These are phyloP conservation scores for Euphorbia tirucalli DNA, from an alignment of 345 rosid species.

Conservation along the genomic window DNA sequence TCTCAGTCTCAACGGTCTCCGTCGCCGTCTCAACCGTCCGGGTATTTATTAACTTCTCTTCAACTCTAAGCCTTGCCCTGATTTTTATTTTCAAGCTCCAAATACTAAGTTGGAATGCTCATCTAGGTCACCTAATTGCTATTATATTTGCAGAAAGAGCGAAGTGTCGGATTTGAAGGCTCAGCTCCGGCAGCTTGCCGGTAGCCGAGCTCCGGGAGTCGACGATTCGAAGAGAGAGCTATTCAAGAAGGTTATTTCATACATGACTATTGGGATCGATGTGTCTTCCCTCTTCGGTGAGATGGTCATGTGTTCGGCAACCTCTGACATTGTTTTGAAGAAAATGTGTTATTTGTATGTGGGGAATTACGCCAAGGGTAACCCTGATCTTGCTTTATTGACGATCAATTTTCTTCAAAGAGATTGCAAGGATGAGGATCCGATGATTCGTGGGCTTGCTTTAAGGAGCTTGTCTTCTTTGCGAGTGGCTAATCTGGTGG, in stretches of 20 bases:
- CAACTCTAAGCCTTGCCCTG: background rate
- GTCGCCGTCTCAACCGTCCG: constrained; percentile 97
- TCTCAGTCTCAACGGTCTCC: constrained; percentile 69
- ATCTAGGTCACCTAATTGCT: background rate
- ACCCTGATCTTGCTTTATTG: constrained; percentile 88
- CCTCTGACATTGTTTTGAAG: constrained; percentile 96
- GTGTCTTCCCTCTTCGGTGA: constrained; percentile 92
- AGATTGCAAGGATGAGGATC: constrained; percentile 94
- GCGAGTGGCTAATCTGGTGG: constrained; percentile 85
- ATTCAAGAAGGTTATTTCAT: constrained; percentile 89
- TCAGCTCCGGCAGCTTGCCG: constrained; percentile 96
- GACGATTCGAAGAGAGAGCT: constrained; percentile 96
- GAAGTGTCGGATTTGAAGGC: constrained; percentile 89
- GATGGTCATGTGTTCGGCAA: constrained; percentile 99
- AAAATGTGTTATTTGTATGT: constrained; percentile 98
- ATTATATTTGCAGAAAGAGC: constrained; percentile 61
- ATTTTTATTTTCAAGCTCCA: constrained; percentile 2
- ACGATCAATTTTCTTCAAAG: constrained; percentile 95
- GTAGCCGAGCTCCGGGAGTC: constrained; percentile 89
- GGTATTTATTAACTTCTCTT: constrained; percentile 46
- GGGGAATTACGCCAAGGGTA: constrained; percentile 93
- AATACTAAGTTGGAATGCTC: background rate
- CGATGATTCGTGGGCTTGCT: constrained; percentile 96
- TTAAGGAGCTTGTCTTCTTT: constrained; percentile 85
- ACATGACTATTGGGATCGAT: constrained; percentile 92